Base-by-base conservation (phyloP, 1,139 yeast genomes). In the Kurtzmaniella natalensis region DNA sequence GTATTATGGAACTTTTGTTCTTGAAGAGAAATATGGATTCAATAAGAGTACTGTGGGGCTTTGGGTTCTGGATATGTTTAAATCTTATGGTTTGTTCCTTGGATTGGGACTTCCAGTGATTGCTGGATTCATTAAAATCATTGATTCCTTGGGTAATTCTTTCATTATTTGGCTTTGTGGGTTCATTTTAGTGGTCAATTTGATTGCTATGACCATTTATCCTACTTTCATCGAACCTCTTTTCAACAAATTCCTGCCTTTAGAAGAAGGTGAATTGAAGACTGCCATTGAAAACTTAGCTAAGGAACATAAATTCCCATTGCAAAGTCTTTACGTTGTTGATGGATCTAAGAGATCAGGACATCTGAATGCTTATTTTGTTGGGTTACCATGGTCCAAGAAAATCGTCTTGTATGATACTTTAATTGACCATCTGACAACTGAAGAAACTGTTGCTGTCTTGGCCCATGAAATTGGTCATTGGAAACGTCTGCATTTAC, bases 401-500 rank as follows among this genome's bases (percentile, higher is more conserved):
- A 92, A 89, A 58, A 92, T 92, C 61, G 97, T 92, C 32, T 72
- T 92, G 35, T 92, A 71, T 55, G 98, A 92, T 51, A 92, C 97
- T 7, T 73, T 92, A 61, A 81, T 92, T 45, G 80, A 84, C 41
- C 83, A 85, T 38, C 80, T 89, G 21, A 64, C 88, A 22, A 74
- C 78, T 22, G 75, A 74, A 32, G 95, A 92, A 59, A 85, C 89
- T 21, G 87, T 89, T 35, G 96, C 98, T 28, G 95, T 92, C 1
- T 70, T 92, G 49, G 97, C 95, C 16, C 98, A 92, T 55, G 98
- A 92, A 64, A 83, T 92, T 46, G 98, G 98, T 32, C 98, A 92
- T 59, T 92, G 98, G 98, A 82, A 83, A 47, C 71, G 83, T 55
- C 80, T 82, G 40, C 98, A 92, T 59, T 81, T 89, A 41, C 67